phyloP scores from a whole-genome alignment of 495 filamentous ascomycete genomes.

The Penicillium odoratum region DNA sequence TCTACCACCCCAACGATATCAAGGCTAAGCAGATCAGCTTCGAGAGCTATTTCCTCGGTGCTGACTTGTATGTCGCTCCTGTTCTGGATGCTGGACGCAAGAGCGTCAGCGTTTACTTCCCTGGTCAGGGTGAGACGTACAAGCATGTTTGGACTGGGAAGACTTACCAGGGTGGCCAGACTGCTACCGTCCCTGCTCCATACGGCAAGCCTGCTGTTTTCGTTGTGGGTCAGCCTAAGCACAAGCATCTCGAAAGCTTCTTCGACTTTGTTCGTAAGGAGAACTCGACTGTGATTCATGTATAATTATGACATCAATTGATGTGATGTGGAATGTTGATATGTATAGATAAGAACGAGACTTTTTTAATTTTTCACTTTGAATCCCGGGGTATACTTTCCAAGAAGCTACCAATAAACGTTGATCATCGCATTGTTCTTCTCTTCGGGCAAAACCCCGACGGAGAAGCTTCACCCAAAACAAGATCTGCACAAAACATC shows the following conservation, averaged over 20 bases:
- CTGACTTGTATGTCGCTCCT: constrained; percentile 27
- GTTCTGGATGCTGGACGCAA: constrained; percentile 21
- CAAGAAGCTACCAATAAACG: too few relatives aligned
- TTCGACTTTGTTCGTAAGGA: constrained; percentile 24
- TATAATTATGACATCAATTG: constrained; percentile 1
- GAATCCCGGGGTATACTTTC: too few relatives aligned
- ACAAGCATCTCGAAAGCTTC: constrained; percentile 21
- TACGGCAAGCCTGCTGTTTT: constrained; percentile 30
- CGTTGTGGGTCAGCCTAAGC: constrained; percentile 20
- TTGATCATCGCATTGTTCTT: not conserved
- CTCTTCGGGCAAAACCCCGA: constrained; percentile 13
- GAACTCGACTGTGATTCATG: constrained; percentile 19
- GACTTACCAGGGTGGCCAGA: constrained; percentile 22
- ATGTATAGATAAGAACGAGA: not conserved
- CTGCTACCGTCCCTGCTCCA: constrained; percentile 14
- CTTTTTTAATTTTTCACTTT: too few relatives aligned
- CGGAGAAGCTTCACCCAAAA: not conserved
- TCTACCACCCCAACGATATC: constrained; percentile 25
- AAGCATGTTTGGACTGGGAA: constrained; percentile 25
- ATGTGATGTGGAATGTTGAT: not conserved
- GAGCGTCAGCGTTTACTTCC: constrained; percentile 26
- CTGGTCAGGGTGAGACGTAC: constrained; percentile 18
- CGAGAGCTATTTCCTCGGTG: constrained; percentile 27
- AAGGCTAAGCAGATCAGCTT: constrained; percentile 26
- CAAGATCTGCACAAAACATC: not conserved